Conservation (phyloP, 2,329 filamentous ascomycete species). For the Diaporthe longicolla region DNA sequence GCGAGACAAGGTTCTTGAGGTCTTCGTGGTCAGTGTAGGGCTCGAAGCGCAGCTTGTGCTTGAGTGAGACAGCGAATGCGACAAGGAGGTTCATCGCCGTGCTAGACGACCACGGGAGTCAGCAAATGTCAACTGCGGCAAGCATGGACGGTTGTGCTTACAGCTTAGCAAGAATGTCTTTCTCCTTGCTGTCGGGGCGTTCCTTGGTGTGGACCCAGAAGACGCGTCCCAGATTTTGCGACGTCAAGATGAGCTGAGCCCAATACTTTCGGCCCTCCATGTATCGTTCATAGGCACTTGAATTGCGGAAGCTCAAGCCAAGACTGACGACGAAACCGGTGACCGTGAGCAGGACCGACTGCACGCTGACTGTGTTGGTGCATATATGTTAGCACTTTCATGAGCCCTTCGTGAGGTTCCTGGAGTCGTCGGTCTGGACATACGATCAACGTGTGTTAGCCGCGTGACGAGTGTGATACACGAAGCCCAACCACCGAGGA, state of each 20-base stretch:
- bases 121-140: not conserved
- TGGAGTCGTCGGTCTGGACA: not conserved
- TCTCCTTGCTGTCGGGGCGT: constrained; percentile 70
- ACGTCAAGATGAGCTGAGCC: constrained; percentile 72
- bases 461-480: constrained; percentile 71
- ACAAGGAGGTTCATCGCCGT: constrained; percentile 78
- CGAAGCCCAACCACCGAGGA: constrained; percentile 76
- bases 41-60: constrained; percentile 82
- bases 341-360: constrained; percentile 83
- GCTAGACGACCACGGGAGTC: constrained; percentile 41
- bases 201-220: constrained; percentile 86
- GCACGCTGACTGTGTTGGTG: constrained; percentile 62
- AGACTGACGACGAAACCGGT: constrained; percentile 88
- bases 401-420: too few relatives aligned
- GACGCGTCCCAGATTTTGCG: constrained; percentile 78
- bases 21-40: constrained; percentile 80
- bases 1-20: constrained; percentile 71
- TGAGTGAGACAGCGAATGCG: constrained; percentile 77
- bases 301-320: constrained; percentile 82
- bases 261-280: constrained; percentile 69
- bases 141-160: constrained; percentile 41
- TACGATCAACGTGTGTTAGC: constrained; percentile 40
- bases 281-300: constrained; percentile 82
- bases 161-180: constrained; percentile 77
- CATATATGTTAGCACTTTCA: not conserved